Percentiles rank a stretch among this genome's conserved stretches.
phyloP scores from a whole-genome alignment of 345 rosid species.

The Schrenkiella parvula region DNA sequence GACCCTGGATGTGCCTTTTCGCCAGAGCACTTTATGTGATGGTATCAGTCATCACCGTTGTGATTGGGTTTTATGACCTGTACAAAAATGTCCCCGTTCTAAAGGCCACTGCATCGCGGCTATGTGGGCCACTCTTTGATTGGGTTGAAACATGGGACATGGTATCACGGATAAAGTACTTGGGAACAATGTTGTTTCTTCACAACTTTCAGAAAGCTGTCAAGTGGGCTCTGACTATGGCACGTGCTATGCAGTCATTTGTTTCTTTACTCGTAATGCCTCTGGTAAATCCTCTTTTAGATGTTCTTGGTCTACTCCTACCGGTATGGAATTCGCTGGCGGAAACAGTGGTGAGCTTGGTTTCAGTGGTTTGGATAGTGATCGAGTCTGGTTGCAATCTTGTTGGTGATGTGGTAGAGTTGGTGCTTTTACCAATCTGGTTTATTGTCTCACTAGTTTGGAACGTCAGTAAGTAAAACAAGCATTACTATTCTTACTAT shows the following conservation, averaged over 20 bases:
- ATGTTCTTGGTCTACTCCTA: constrained; percentile 42
- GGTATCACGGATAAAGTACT: constrained; percentile 88
- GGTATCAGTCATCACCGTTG: constrained; percentile 70
- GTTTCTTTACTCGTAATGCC: constrained; percentile 59
- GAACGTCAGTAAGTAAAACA: constrained; percentile 57
- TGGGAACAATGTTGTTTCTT: constrained; percentile 97
- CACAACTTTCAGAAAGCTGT: constrained; percentile 88
- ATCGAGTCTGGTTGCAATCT: constrained; percentile 44
- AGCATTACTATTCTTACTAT: background rate
- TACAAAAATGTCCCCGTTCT: constrained; percentile 98
- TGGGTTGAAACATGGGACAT: constrained; percentile 99
- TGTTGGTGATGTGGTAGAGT: constrained; percentile 46
- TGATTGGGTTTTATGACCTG: constrained; percentile 89
- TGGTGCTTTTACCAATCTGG: constrained; percentile 62
- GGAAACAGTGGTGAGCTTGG: constrained; percentile 46
- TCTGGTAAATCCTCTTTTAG: constrained; percentile 48
- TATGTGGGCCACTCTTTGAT: constrained; percentile 88
- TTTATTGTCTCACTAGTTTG: constrained; percentile 43
- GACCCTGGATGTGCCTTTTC: constrained; percentile 99
- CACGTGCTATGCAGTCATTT: constrained; percentile 54
- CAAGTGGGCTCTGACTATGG: constrained; percentile 54
- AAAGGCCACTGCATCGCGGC: constrained; percentile 78
- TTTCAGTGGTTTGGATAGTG: constrained; percentile 46
- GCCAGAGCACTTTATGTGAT: constrained; percentile 84
- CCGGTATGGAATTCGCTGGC: constrained; percentile 62